Percentiles rank a stretch among this genome's conserved stretches.
Conservation (phyloP, 129 eudicot genomes). For the Pittosporum tobira region DNA sequence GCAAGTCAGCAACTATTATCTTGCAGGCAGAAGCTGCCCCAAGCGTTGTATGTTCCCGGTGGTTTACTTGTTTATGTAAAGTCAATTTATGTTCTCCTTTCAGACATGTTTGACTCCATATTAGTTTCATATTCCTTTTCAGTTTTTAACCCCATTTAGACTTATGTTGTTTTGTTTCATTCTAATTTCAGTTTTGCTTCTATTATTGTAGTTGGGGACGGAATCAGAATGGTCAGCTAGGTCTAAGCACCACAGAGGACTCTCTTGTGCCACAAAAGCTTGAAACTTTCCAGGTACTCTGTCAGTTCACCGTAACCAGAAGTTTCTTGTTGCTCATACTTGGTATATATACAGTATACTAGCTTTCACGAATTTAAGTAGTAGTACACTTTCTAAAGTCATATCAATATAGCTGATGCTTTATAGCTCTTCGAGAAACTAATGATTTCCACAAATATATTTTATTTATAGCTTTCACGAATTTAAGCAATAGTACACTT, state of each 20-base stretch:
- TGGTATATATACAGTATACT: neutral
- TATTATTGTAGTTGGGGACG: constrained; percentile 88
- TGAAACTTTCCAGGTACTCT: constrained; percentile 79
- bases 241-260: constrained; percentile 89
- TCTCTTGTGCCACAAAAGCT: constrained; percentile 80
- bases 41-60: neutral
- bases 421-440: neutral
- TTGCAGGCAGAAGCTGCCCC: neutral
- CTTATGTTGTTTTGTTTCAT: neutral
- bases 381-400: neutral
- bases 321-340: neutral
- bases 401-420: neutral
- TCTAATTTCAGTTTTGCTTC: constrained; percentile 15
- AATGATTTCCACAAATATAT: neutral
- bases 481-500: no score
- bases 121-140: neutral
- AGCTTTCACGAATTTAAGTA: neutral
- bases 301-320: neutral
- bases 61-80: neutral
- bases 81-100: neutral
- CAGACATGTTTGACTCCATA: neutral
- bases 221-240: constrained; percentile 98
- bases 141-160: neutral
- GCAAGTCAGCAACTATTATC: neutral
- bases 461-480: no score